Evolutionary conservation across 768 basidiomycete species (phyloP), one percentile per base, ranked within the genome.

Genomic region (Trametes sanguinea): DNA sequence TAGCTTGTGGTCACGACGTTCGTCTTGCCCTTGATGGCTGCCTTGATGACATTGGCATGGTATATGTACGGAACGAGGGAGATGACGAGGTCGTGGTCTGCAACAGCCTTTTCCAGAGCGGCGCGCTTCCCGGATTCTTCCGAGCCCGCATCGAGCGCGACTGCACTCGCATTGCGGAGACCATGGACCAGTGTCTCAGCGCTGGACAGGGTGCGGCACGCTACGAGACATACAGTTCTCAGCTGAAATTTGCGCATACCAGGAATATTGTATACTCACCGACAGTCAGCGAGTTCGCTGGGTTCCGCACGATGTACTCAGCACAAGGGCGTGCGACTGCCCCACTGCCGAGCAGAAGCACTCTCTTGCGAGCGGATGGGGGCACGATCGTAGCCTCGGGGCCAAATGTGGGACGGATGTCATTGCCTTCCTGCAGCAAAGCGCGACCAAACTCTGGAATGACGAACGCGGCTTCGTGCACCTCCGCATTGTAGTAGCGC

Each of bases 1-100:
- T 99, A 98, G 62, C 89, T 92, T 22, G 97, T 98, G 37, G 97
- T 98, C 67, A 99, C 94, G 39, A 98, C 95, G 73, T 97, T 80
- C 37, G 90, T 94, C 79, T 93, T 95, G 70, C 85, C 78, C 75
- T 83, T 84, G 81, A 95, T 91, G 43, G 93, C 94, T 8, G 94
- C 89, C 74, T 91, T 87, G 78, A 98, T 95, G 71, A 99, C 94
- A 29, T 81, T 79, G 14, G 86, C 86, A 74, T 98, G 97, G 80
- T 87, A 80, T 55, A 87, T 93, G 81, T 98, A 98, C 0, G 97
- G 97, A 66, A 99, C 95, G 71, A 99, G 86, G 7, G 94, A 95
- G 72, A 98, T 92, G 74, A 98, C 94, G 53, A 98, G 84, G 74
- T 98, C 94, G 74, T 92, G 88, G 46, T 84, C 86, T 16, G 90